phyloP scores from a whole-genome alignment of 1,139 yeast species.

The Scheffersomyces quercinus region DNA sequence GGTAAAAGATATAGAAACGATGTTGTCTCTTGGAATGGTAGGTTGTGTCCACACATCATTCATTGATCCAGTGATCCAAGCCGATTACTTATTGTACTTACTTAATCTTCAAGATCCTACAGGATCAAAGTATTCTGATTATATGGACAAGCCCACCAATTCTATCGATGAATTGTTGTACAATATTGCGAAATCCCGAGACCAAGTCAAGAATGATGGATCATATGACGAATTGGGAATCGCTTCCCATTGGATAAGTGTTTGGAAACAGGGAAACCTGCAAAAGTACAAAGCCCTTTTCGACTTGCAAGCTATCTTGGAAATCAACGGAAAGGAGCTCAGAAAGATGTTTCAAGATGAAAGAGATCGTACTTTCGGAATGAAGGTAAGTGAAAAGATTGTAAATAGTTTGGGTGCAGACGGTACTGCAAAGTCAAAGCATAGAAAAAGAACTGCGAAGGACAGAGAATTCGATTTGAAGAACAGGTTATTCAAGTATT shows the following conservation, averaged over 20 bases:
- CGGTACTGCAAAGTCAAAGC: slow-evolving; percentile 36
- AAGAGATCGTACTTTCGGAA: slow-evolving; percentile 27
- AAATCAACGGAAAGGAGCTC: slow-evolving; percentile 27
- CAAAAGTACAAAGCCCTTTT: slow-evolving; percentile 34
- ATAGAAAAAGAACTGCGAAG: slow-evolving; percentile 46
- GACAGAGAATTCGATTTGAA: slow-evolving; percentile 45
- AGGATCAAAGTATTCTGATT: slow-evolving; percentile 48
- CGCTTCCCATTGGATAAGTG: slow-evolving; percentile 67
- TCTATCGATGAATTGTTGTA: slow-evolving; percentile 61
- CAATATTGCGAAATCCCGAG: slow-evolving; percentile 49
- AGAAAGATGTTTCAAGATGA: slow-evolving; percentile 28
- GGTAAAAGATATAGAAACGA: slow-evolving; percentile 63
- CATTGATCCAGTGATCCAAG: slow-evolving; percentile 82
- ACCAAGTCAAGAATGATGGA: slow-evolving; percentile 33
- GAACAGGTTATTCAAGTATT: slow-evolving; percentile 42
- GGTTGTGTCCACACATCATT: slow-evolving; percentile 75
- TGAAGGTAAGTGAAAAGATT: slow-evolving; percentile 32
- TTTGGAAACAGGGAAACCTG: slow-evolving; percentile 63
- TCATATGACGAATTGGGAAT: slow-evolving; percentile 58
- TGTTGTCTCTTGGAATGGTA: slow-evolving; percentile 72
- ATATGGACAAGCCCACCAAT: slow-evolving; percentile 69
- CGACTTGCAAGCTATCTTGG: slow-evolving; percentile 38
- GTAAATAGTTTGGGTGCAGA: slow-evolving; percentile 41
- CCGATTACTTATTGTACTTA: slow-evolving; percentile 78
- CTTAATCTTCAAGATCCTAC: slow-evolving; percentile 63